Conservation (phyloP, 2,329 filamentous ascomycete genomes). For the Elsinoe batatas region DNA sequence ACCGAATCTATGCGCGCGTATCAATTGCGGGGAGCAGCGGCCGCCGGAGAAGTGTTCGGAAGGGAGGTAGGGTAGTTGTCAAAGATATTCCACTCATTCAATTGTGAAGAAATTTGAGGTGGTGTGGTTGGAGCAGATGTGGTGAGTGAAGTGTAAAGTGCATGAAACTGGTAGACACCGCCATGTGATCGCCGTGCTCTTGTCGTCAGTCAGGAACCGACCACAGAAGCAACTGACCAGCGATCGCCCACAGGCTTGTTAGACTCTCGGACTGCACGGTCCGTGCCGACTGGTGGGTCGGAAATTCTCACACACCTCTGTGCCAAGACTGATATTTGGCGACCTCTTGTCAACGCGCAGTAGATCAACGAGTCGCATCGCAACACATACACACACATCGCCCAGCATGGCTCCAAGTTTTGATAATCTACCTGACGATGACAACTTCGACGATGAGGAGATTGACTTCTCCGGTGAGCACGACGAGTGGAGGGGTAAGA, state of each 20-base stretch:
- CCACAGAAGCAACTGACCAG: not conserved
- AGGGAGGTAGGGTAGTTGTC: not conserved
- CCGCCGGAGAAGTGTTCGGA: not conserved
- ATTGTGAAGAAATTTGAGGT: not conserved
- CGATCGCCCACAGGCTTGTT: not conserved
- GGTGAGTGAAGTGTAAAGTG: not conserved
- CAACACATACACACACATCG: not conserved
- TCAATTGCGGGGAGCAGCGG: constrained; percentile 4
- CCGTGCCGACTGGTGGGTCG: not conserved
- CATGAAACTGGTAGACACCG: constrained; percentile 1
- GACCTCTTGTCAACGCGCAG: not conserved
- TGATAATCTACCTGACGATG: constrained; percentile 74
- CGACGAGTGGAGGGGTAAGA: not conserved
- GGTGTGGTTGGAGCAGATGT: not conserved
- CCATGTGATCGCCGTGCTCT: constrained; percentile 10
- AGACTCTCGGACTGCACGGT: not conserved
- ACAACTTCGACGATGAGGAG: constrained; percentile 85
- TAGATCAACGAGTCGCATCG: not conserved
- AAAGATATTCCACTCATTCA: not conserved
- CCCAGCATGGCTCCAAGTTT: constrained; percentile 83
- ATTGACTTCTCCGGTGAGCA: constrained; percentile 68
- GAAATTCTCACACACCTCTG: constrained; percentile 3
- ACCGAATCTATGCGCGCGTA: constrained; percentile 9
- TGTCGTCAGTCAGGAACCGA: not conserved
- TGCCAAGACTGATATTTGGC: constrained; percentile 4